Evolutionary conservation across 2,329 filamentous ascomycete species (phyloP), one percentile per base, ranked within the genome.

Genomic region (Karstenula rhodostoma): DNA sequence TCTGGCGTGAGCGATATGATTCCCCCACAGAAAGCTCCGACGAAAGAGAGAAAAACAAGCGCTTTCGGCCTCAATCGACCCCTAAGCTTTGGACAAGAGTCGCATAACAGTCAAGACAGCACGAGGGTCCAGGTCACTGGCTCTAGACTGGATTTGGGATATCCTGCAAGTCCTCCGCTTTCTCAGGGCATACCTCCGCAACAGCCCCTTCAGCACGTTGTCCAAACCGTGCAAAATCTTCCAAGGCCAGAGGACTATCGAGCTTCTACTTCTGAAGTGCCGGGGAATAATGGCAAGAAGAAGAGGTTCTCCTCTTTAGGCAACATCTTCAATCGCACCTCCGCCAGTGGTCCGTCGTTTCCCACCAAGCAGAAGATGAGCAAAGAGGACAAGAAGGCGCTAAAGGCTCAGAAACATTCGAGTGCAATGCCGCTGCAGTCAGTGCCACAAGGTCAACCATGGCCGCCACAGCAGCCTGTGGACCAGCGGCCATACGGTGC

Each of bases 301-400:
- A 82, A 81, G 57, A 75, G 81, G 35, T 81, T 82, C 50, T 83
- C 81, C 1, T 67, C 75, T 3, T 63, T 84, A 12, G 80, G 80
- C 4, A 78, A 75, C 35, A 62, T 84, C 1, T 82, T 84, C 56
- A 73, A 77, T 32, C 73, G 80, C 33, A 76, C 73, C 10, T 75
- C 72, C 35, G 76, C 77, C 2, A 70, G 65, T 13, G 73, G 69
- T 12, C 65, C 73, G 40, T 62, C 61, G 6, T 44, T 57, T 15
- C 63, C 73, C 7, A 58, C 59, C 22, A 77, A 77, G 57, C 69
- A 66, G 22, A 79, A 78, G 56, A 47, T 78, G 40, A 73, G 71
- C 7, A 80, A 80, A 56, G 72, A 77, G 48, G 71, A 75, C 43
- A 77, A 76, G 59, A 77, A 77, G 56, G 62, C 67, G 12, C 71